Evolutionary conservation across 2,329 filamentous ascomycete species (phyloP).

Genomic region (Venturia oleaginea): DNA sequence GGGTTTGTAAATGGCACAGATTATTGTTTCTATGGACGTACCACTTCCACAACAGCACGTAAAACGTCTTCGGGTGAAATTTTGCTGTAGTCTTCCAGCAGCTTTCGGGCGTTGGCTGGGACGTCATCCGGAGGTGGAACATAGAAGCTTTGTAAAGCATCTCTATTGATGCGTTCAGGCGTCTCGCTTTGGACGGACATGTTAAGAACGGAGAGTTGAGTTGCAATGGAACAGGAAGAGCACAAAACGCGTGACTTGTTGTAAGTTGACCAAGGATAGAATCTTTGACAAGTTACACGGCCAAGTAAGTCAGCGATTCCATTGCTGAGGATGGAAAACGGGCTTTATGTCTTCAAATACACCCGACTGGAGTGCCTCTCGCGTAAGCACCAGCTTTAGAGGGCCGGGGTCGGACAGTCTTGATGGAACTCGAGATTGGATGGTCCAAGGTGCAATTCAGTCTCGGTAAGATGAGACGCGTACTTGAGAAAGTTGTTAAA

Average conservation of each 20-base stretch:
- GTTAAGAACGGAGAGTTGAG: background rate
- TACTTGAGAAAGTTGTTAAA: background rate
- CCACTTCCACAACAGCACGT: slow-evolving; percentile 10
- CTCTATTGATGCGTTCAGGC: background rate
- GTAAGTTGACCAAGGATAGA: background rate
- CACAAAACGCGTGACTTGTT: no score
- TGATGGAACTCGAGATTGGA: background rate
- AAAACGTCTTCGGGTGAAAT: slow-evolving; percentile 6
- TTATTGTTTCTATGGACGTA: background rate
- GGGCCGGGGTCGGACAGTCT: no score
- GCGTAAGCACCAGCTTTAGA: background rate
- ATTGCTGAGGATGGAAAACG: background rate
- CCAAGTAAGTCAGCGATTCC: background rate
- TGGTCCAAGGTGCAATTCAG: background rate
- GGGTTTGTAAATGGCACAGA: background rate
- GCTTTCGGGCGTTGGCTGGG: background rate
- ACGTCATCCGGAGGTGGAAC: background rate
- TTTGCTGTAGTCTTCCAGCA: slow-evolving; percentile 7
- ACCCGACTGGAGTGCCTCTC: background rate
- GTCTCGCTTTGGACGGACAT: background rate
- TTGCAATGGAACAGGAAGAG: background rate
- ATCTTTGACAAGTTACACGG: background rate
- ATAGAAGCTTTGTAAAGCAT: slow-evolving; percentile 5
- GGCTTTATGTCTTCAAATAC: background rate
- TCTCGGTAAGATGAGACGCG: background rate